phyloP scores from a whole-genome alignment of 2,329 filamentous ascomycete species.

The Fusarium brevicatenulatum region DNA sequence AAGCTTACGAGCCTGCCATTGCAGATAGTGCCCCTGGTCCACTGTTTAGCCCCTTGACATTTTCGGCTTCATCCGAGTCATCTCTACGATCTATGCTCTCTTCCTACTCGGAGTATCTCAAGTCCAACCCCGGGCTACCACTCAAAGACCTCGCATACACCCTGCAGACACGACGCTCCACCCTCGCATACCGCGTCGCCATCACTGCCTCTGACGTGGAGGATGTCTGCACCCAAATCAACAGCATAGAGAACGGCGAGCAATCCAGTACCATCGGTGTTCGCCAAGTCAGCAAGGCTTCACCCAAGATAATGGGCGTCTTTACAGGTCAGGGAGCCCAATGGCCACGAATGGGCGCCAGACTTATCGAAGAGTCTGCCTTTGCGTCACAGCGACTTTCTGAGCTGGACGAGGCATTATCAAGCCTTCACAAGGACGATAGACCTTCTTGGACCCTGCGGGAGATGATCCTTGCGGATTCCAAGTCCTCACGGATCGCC shows the following conservation, averaged over 20 bases:
- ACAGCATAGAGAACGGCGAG: accelerated
- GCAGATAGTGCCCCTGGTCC: accelerated
- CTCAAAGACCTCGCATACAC: background rate
- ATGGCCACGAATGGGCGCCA: slow-evolving; percentile 48
- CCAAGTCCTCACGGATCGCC: slow-evolving; percentile 21
- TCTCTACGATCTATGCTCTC: background rate
- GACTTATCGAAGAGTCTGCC: background rate
- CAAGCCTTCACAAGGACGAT: background rate
- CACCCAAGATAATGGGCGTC: slow-evolving; percentile 19
- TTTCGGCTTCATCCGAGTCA: background rate
- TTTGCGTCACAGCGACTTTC: background rate
- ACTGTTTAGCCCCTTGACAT: slow-evolving; percentile 1
- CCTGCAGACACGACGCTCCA: accelerated
- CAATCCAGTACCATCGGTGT: background rate
- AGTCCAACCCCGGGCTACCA: accelerated
- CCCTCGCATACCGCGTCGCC: background rate
- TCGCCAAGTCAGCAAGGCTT: background rate
- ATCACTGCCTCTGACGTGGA: background rate
- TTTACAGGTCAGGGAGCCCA: slow-evolving; percentile 52
- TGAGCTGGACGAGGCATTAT: background rate
- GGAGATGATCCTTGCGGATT: background rate
- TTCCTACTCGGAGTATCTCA: accelerated
- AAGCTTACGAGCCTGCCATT: background rate
- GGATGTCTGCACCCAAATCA: background rate
- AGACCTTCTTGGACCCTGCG: background rate